These are phyloP conservation scores for Rhamnella rubrinervis DNA, from an alignment of 331 rosid genomes.

Conservation along the genomic window DNA sequence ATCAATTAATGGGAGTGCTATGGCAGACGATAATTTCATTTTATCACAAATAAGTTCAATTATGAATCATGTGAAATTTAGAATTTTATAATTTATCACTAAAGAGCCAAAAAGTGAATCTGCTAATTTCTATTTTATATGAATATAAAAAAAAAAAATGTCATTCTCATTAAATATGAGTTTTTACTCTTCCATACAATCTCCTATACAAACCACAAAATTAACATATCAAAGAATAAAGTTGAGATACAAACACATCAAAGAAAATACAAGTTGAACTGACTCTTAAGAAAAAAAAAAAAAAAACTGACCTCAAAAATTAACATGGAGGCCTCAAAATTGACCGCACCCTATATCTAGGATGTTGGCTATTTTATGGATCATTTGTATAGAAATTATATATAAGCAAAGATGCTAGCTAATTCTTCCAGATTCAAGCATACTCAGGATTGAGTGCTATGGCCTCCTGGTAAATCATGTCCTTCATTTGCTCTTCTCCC, in stretches of 20 bases:
- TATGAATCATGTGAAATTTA: no score
- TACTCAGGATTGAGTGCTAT: constrained; percentile 73
- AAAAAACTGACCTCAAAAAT: constrained; percentile 27
- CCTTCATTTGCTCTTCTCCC: constrained; percentile 92
- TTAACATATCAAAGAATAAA: constrained; percentile 13
- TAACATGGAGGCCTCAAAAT: constrained; percentile 26
- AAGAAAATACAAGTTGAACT: constrained; percentile 10
- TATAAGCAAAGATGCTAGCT: not conserved
- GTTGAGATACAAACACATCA: constrained; percentile 10
- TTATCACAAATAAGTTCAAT: no score
- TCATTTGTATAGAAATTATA: not conserved
- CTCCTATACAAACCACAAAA: constrained; percentile 11
- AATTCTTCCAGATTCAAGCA: constrained; percentile 31
- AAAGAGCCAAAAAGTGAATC: no score
- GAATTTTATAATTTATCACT: no score
- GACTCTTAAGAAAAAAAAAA: not conserved
- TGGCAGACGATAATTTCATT: not conserved
- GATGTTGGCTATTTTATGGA: not conserved
- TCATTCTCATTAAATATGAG: constrained; percentile 12
- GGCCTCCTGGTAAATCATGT: constrained; percentile 89
- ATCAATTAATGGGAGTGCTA: constrained; percentile 1
- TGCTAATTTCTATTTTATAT: no score
- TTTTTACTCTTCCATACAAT: constrained; percentile 9
- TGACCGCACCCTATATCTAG: constrained; percentile 11
- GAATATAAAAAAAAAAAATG: constrained; percentile 5